A percentile compares a stretch with the other conserved stretches of the same genome.
Conservation (phyloP, 1,284 basidiomycete species). For the Ustilago shanxiensis region DNA sequence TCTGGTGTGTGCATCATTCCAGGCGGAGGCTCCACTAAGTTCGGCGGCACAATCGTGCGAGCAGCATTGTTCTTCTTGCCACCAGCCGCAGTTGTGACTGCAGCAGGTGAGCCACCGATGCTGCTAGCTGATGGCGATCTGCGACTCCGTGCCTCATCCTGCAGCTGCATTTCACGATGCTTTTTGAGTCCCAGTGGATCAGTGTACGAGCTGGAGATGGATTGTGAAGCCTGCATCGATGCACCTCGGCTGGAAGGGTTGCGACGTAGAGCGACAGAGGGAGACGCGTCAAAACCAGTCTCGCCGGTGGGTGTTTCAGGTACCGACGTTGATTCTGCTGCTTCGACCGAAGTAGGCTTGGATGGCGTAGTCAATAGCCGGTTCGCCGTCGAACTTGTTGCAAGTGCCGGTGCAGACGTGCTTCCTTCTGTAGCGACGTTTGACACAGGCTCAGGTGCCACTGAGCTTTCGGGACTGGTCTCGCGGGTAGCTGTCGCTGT, state of each 20-base stretch:
- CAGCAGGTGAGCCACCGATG: conserved; percentile 13
- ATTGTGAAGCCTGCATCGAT: conserved; percentile 44
- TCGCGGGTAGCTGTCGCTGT: conserved; percentile 45
- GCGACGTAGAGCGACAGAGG: conserved; percentile 26
- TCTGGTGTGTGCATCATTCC: conserved; percentile 45
- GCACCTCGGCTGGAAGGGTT: conserved; percentile 39
- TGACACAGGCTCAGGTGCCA: conserved; percentile 3
- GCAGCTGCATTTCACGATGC: conserved; percentile 30
- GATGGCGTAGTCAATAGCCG: conserved; percentile 1
- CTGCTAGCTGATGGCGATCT: conserved; percentile 44
- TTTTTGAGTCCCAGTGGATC: conserved; percentile 44
- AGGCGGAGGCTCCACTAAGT: conserved; percentile 35
- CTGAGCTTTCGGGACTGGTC: conserved; percentile 28
- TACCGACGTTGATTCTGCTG: conserved; percentile 2
- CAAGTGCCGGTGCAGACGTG: neutral
- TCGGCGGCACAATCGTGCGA: conserved; percentile 39
- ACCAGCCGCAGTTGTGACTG: conserved; percentile 6
- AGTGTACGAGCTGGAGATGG: conserved; percentile 41
- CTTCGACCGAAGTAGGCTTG: neutral
- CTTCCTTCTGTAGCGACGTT: neutral
- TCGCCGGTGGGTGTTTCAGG: conserved; percentile 4
- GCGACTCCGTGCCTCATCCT: conserved; percentile 28
- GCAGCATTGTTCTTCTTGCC: conserved; percentile 30
- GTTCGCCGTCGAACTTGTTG: conserved; percentile 1
- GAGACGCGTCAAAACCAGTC: conserved; percentile 9